These are phyloP conservation scores for Marsdenia floribunda DNA, from an alignment of 257 asterid genomes.

Conservation along the genomic window DNA sequence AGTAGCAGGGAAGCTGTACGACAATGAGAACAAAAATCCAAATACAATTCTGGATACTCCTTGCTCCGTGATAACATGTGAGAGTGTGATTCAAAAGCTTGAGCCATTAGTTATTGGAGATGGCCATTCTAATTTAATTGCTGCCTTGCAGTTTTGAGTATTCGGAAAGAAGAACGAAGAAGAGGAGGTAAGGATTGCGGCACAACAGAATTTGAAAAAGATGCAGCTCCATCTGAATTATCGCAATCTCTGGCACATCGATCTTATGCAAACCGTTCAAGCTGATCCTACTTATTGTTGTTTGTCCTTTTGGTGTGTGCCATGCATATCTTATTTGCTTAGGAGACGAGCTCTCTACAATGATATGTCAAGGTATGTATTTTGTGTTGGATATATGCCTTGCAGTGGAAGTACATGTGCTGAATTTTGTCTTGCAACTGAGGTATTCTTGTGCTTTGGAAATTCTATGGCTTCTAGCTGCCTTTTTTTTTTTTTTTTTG, in stretches of 20 bases:
- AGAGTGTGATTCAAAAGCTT: slow-evolving; percentile 24
- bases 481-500: too few relatives aligned
- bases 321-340: slow-evolving; percentile 94
- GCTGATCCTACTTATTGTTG: slow-evolving; percentile 90
- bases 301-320: slow-evolving; percentile 84
- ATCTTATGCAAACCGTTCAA: slow-evolving; percentile 73
- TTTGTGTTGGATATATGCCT: slow-evolving; percentile 99
- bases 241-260: slow-evolving; percentile 96
- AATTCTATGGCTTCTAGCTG: slow-evolving; percentile 97
- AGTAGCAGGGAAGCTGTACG: slow-evolving; percentile 15
- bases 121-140: slow-evolving; percentile 40
- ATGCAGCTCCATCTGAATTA: slow-evolving; percentile 87
- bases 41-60: slow-evolving; percentile 42
- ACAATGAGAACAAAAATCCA: slow-evolving; percentile 44
- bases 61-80: slow-evolving; percentile 15
- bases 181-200: slow-evolving; percentile 41
- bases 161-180: neutral
- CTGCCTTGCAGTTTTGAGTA: neutral
- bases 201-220: slow-evolving; percentile 67
- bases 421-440: slow-evolving; percentile 94
- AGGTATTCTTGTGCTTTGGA: slow-evolving; percentile 89
- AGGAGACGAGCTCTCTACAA: slow-evolving; percentile 95
- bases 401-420: slow-evolving; percentile 99
- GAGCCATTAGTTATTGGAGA: slow-evolving; percentile 31
- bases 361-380: slow-evolving; percentile 97